Base-by-base conservation (phyloP, 1,284 basidiomycete genomes). In the Coriolopsis trogii region DNA sequence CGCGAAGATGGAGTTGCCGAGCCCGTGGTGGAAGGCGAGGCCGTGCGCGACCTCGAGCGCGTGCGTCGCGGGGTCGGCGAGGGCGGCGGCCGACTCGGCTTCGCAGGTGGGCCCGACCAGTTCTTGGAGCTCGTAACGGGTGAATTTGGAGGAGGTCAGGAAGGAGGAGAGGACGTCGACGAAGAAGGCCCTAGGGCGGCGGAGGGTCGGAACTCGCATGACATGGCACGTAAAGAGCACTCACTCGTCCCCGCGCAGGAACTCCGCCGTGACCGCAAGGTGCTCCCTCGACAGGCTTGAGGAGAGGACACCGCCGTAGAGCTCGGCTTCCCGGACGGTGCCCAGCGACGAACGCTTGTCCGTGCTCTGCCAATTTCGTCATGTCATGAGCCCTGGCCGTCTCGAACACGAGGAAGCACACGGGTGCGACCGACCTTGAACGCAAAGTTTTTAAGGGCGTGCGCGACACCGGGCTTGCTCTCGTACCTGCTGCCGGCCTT, bases 181-280 rank as follows among this genome's bases (percentile, higher is more conserved):
- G 75, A 97, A 97, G 78, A 88, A 90, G 44, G 79, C 72, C 71
- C 94, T 95, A 69, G 12, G 31, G 34, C 9, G n/a, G 10, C n/a
- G 49, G 21, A 13, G 45, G 29, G 21, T 25, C n/a, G 24, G 33
- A 38, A 10, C 36, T 26, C 15, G 24, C 42, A 25, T 39, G 34
- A 16, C 49, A 53, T 34, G 20, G 40, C 46, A 47, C 7, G 29
- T 6, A 24, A 6, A 23, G 37, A 21, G 29, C 21, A 91, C 93
- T 78, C 73, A 98, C 95, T 98, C 96, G 71, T 99, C 94, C 46
- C 93, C 95, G 57, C 89, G 86, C 63, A 98, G 76, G 76, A 98
- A 99, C 70, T 98, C 95, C 57, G 96, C 94, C 41, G 91, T 96
- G 52, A 71, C 53, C 59, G 93, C 85, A 41, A 99, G 81, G 74